These are phyloP conservation scores for Ligustrum vulgare DNA, from an alignment of 257 asterid genomes.

Conservation along the genomic window DNA sequence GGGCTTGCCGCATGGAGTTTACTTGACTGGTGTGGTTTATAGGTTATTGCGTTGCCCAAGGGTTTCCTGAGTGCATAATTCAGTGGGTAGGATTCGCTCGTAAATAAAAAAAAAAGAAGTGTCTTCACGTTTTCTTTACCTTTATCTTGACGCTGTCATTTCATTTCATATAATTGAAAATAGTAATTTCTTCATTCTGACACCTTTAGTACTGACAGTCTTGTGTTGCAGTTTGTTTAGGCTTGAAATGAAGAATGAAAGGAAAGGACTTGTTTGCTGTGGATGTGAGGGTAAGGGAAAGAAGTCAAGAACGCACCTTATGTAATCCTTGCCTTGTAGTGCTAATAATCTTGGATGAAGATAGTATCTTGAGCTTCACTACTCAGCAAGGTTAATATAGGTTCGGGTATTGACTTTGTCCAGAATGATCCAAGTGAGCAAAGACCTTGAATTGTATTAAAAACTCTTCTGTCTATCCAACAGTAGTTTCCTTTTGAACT, in stretches of 20 bases:
- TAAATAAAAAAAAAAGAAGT: too few species aligned
- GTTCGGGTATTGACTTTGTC: slow-evolving; percentile 90
- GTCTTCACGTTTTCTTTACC: not conserved
- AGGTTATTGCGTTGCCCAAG: too few species aligned
- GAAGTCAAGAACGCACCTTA: slow-evolving; percentile 92
- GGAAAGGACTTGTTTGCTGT: slow-evolving; percentile 33
- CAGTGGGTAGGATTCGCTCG: too few species aligned
- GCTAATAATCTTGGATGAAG: slow-evolving; percentile 1
- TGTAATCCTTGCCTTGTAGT: slow-evolving; percentile 36
- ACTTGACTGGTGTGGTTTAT: too few species aligned
- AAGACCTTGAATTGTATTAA: slow-evolving; percentile 27
- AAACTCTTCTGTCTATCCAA: slow-evolving; percentile 18
- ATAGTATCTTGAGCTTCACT: slow-evolving; percentile 19
- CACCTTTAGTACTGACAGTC: not conserved
- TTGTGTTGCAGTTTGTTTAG: slow-evolving; percentile 21
- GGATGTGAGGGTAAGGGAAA: slow-evolving; percentile 26
- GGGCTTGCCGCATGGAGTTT: too few species aligned
- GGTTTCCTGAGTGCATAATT: too few species aligned
- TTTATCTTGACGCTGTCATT: not conserved
- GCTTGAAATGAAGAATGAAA: slow-evolving; percentile 1
- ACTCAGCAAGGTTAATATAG: slow-evolving; percentile 38
- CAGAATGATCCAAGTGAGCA: slow-evolving; percentile 27
- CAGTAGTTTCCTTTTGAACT: not conserved
- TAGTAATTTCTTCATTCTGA: not conserved
- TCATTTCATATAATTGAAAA: not conserved